Evolutionary conservation across 1,284 basidiomycete species (phyloP).

Genomic region (Schizopora paradoxa): DNA sequence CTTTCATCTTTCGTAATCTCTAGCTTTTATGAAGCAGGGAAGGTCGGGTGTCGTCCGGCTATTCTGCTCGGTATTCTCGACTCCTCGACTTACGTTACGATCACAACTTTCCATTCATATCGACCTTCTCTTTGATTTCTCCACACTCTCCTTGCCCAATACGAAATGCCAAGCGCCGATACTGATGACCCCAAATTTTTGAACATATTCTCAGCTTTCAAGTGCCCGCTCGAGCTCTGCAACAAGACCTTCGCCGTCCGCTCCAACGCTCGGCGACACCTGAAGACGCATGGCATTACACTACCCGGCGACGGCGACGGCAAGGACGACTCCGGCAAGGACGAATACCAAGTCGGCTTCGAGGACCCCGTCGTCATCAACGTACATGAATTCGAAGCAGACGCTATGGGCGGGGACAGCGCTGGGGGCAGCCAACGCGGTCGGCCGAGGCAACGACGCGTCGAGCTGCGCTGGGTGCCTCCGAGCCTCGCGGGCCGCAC

Average conservation of each 20-base stretch:
- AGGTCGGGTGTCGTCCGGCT: too few species aligned
- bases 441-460: too few species aligned
- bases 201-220: constrained; percentile 37
- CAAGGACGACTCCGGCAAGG: constrained; percentile 21
- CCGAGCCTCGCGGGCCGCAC: constrained; percentile 33
- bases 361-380: constrained; percentile 40
- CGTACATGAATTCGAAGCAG: constrained; percentile 31
- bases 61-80: too few species aligned
- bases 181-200: not conserved
- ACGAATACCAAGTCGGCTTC: constrained; percentile 38
- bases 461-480: constrained; percentile 40
- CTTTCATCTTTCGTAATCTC: too few species aligned
- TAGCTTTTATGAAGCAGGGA: too few species aligned
- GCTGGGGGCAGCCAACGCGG: not conserved
- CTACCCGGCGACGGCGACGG: constrained; percentile 4
- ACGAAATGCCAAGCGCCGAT: not conserved
- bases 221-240: constrained; percentile 44
- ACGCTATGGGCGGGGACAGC: not conserved
- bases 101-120: not conserved
- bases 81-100: too few species aligned
- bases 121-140: not conserved
- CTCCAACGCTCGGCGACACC: constrained; percentile 58
- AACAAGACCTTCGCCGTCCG: constrained; percentile 51
- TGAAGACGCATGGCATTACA: constrained; percentile 46
- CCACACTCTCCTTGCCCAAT: not conserved